phyloP scores from a whole-genome alignment of 2,329 filamentous ascomycete species.

The Hansfordia pulvinata region DNA sequence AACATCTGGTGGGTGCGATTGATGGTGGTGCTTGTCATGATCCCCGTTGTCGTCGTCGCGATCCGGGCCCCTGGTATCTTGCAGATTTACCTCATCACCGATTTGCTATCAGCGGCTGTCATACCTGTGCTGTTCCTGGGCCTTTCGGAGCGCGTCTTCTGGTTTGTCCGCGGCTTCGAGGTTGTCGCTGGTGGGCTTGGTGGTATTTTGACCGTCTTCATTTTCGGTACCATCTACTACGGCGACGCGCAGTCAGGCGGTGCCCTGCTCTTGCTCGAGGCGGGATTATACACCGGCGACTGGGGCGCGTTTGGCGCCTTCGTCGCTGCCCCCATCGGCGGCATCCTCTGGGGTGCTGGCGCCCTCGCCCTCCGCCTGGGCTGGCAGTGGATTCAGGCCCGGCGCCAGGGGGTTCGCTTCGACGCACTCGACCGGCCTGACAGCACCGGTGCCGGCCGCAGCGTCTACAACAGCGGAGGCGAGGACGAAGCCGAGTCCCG shows the following conservation, averaged over 20 bases:
- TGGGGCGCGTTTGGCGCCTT: slow-evolving; percentile 79
- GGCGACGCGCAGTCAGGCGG: slow-evolving; percentile 49
- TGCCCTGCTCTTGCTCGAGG: slow-evolving; percentile 55
- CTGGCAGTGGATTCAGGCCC: slow-evolving; percentile 44
- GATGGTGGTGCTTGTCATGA: slow-evolving; percentile 56
- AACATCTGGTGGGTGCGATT: slow-evolving; percentile 61
- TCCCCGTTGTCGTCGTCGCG: slow-evolving; percentile 62
- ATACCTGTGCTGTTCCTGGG: slow-evolving; percentile 68
- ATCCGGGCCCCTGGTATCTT: slow-evolving; percentile 61
- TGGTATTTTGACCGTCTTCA: slow-evolving; percentile 65
- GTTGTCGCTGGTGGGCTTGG: slow-evolving; percentile 67
- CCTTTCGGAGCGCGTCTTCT: slow-evolving; percentile 45
- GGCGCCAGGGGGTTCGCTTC: slow-evolving; percentile 45
- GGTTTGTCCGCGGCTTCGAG: slow-evolving; percentile 71
- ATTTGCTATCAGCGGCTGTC: slow-evolving; percentile 62
- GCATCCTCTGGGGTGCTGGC: slow-evolving; percentile 55
- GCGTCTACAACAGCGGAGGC: too few relatives aligned
- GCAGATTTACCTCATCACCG: slow-evolving; percentile 73
- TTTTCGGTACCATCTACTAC: slow-evolving; percentile 71
- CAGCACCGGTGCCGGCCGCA: too few relatives aligned
- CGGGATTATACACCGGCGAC: slow-evolving; percentile 62
- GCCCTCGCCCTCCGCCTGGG: slow-evolving; percentile 47
- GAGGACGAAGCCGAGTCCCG: too few relatives aligned
- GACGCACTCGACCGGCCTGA: slow-evolving; percentile 50
- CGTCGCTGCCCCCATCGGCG: slow-evolving; percentile 64